These are phyloP conservation scores for Globisporangium splendens DNA, from an alignment of 352 stramenopile genomes.

Conservation along the genomic window DNA sequence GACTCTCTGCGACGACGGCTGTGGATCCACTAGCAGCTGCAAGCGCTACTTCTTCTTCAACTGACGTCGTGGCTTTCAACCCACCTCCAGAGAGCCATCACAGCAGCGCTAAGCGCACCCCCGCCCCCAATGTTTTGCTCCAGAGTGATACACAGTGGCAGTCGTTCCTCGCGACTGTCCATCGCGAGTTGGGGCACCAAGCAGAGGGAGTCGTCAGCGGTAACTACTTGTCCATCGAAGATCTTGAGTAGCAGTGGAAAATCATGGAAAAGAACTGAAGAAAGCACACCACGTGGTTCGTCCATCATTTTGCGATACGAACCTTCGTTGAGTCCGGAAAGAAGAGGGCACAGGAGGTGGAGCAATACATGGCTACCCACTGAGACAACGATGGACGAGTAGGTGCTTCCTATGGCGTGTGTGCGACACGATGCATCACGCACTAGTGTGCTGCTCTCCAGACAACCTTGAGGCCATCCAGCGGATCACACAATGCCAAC, in stretches of 20 bases:
- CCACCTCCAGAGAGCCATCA: background rate
- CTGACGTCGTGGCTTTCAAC: constrained; percentile 13
- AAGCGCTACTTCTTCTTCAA: constrained; percentile 2
- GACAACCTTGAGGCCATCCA: too few relatives aligned
- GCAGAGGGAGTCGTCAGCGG: constrained; percentile 6
- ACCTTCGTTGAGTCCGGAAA: too few relatives aligned
- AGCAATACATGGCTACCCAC: too few relatives aligned
- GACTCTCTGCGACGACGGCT: constrained; percentile 1
- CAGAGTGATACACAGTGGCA: constrained; percentile 27
- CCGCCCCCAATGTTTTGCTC: constrained; percentile 19
- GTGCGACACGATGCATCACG: background rate
- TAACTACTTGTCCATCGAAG: constrained; percentile 26
- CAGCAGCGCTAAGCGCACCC: background rate
- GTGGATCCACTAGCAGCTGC: background rate
- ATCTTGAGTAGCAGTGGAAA: constrained; percentile 19
- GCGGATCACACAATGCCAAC: background rate
- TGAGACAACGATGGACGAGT: too few relatives aligned
- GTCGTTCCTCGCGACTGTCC: constrained; percentile 16
- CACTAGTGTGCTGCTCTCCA: background rate
- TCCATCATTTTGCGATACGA: background rate
- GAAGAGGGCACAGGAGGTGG: too few relatives aligned
- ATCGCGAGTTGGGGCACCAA: constrained; percentile 12
- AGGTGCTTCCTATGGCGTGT: too few relatives aligned
- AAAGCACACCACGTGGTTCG: too few relatives aligned
- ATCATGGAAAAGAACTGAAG: too few relatives aligned